Conservation (phyloP, 306 rosid species). For the Citrullus mucosospermus region DNA sequence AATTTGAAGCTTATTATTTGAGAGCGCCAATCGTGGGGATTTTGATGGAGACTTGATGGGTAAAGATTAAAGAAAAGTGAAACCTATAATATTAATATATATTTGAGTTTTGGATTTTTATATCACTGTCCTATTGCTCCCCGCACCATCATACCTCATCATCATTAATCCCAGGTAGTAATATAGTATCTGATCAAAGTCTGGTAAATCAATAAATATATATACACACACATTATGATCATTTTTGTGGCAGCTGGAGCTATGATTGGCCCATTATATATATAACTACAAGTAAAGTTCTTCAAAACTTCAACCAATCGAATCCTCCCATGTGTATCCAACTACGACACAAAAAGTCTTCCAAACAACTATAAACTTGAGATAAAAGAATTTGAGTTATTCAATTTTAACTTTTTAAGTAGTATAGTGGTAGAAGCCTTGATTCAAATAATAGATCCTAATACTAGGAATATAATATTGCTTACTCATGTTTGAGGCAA, state of each 20-base stretch:
- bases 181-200: slow-evolving; percentile 16
- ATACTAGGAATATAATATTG: no score
- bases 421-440: no score
- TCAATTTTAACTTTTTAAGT: no score
- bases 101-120: slow-evolving; percentile 32
- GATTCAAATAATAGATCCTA: no score
- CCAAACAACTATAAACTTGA: background rate
- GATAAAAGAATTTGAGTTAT: no score
- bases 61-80: slow-evolving; percentile 6
- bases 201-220: slow-evolving; percentile 13
- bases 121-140: slow-evolving; percentile 13
- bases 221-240: background rate
- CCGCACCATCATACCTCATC: slow-evolving; percentile 36
- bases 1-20: background rate
- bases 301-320: background rate
- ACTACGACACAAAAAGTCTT: background rate
- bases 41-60: slow-evolving; percentile 3
- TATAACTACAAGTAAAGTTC: background rate
- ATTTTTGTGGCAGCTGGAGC: slow-evolving; percentile 17
- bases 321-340: background rate
- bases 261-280: slow-evolving; percentile 37
- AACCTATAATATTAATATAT: background rate
- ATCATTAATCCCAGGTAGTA: slow-evolving; percentile 9
- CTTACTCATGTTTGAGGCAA: no score
- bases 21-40: background rate